These are phyloP conservation scores for Tylopilus plumbeoviolaceoides DNA, from an alignment of 768 basidiomycete species.

Conservation along the genomic window DNA sequence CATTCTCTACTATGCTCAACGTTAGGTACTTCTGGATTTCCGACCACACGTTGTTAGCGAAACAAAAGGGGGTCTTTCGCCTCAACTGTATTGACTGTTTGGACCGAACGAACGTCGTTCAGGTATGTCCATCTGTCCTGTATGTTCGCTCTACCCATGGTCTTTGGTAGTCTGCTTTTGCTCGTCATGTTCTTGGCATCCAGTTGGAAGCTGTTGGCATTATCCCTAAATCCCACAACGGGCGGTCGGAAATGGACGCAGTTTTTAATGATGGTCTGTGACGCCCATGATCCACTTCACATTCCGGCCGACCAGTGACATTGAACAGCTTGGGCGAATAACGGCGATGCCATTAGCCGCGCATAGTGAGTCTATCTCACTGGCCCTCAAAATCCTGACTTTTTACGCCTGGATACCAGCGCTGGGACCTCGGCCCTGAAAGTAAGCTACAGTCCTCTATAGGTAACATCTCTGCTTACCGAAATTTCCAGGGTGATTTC, in stretches of 20 bases:
- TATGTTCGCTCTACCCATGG: slow-evolving; percentile 4
- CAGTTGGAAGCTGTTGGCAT: slow-evolving; percentile 74
- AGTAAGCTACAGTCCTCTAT: slow-evolving; percentile 39
- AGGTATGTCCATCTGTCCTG: slow-evolving; percentile 41
- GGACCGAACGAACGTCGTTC: slow-evolving; percentile 92
- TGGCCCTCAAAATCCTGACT: background rate
- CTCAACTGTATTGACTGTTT: slow-evolving; percentile 96
- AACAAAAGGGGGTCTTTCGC: slow-evolving; percentile 83
- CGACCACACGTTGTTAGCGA: slow-evolving; percentile 61
- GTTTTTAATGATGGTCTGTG: slow-evolving; percentile 73
- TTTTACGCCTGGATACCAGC: slow-evolving; percentile 39
- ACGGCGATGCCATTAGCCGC: slow-evolving; percentile 91
- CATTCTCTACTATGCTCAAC: background rate
- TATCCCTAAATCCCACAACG: slow-evolving; percentile 47
- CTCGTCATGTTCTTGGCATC: slow-evolving; percentile 72
- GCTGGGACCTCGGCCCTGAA: slow-evolving; percentile 97
- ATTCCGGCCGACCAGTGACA: background rate
- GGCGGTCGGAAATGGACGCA: slow-evolving; percentile 60
- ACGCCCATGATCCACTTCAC: background rate
- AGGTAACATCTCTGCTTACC: slow-evolving; percentile 3
- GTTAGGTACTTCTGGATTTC: slow-evolving; percentile 81
- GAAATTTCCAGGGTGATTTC: slow-evolving; percentile 65
- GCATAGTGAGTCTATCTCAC: slow-evolving; percentile 58
- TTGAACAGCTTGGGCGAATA: slow-evolving; percentile 88
- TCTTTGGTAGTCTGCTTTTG: slow-evolving; percentile 75